These are phyloP conservation scores for Elsinoe fawcettii DNA, from an alignment of 2,329 filamentous ascomycete species.

Conservation along the genomic window DNA sequence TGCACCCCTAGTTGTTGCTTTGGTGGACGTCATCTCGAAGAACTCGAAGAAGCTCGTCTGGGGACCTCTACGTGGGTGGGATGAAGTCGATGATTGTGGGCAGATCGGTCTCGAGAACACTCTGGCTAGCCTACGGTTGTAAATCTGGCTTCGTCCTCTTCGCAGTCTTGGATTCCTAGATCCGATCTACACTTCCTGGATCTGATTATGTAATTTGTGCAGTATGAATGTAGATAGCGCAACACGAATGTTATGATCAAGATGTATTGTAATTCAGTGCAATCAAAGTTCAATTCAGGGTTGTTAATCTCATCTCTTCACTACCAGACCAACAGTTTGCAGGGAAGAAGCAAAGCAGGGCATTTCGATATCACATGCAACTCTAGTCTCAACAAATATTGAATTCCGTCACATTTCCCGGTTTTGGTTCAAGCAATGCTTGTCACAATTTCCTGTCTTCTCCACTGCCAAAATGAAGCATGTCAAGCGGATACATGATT, in stretches of 20 bases:
- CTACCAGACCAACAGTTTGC: neutral
- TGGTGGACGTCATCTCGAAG: constrained; percentile 47
- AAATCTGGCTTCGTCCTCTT: neutral
- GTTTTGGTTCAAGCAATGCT: neutral
- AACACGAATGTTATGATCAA: no score
- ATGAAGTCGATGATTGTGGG: constrained; percentile 39
- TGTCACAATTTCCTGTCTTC: constrained; percentile 10
- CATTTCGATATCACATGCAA: constrained; percentile 6
- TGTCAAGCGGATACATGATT: neutral
- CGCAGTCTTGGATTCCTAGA: no score
- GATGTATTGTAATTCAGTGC: no score
- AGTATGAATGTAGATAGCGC: neutral
- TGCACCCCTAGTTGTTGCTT: constrained; percentile 55
- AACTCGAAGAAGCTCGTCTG: constrained; percentile 52
- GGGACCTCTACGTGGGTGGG: constrained; percentile 63
- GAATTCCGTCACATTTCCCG: constrained; percentile 1
- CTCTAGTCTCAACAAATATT: neutral
- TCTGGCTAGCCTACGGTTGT: constrained; percentile 19
- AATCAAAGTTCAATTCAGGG: no score
- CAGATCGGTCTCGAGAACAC: constrained; percentile 18
- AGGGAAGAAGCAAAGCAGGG: neutral
- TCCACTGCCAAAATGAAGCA: constrained; percentile 10
- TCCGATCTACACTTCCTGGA: no score
- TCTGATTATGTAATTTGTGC: no score
- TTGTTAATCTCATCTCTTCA: no score